Evolutionary conservation across 2,329 filamentous ascomycete genomes (phyloP).

Genomic region (Cercospora berteroae): DNA sequence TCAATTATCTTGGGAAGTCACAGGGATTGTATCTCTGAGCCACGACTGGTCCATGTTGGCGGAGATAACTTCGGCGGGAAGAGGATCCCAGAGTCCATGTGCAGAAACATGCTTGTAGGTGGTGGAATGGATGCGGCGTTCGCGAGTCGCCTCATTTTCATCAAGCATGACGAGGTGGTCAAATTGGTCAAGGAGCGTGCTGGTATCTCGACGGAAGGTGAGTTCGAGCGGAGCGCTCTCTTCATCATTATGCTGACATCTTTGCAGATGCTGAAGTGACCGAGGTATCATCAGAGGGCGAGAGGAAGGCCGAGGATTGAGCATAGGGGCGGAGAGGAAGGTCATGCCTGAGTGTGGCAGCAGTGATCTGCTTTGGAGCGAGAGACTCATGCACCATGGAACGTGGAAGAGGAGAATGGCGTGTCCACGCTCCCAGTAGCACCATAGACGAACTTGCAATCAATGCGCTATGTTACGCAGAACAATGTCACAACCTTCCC

Average conservation of each 20-base stretch:
- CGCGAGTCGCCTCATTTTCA: background rate
- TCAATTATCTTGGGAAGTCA: background rate
- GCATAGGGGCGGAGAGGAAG: background rate
- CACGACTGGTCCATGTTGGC: too few relatives aligned
- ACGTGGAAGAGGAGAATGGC: background rate
- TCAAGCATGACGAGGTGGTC: background rate
- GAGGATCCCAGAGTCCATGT: too few relatives aligned
- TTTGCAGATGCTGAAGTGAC: background rate
- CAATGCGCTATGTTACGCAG: fast-evolving
- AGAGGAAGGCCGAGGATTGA: background rate
- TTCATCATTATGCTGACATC: background rate
- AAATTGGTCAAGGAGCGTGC: background rate
- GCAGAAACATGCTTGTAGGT: background rate
- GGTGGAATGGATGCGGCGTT: background rate
- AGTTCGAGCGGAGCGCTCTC: background rate
- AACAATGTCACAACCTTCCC: background rate
- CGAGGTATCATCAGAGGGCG: background rate
- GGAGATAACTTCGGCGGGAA: too few relatives aligned
- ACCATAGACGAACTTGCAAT: background rate
- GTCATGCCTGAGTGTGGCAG: background rate
- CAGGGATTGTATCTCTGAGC: background rate
- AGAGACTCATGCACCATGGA: background rate
- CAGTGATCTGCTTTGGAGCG: background rate
- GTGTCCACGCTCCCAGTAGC: background rate
- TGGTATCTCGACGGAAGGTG: background rate